These are phyloP conservation scores for Zalaria sp. DNA, from an alignment of 2,329 filamentous ascomycete species.

Conservation along the genomic window DNA sequence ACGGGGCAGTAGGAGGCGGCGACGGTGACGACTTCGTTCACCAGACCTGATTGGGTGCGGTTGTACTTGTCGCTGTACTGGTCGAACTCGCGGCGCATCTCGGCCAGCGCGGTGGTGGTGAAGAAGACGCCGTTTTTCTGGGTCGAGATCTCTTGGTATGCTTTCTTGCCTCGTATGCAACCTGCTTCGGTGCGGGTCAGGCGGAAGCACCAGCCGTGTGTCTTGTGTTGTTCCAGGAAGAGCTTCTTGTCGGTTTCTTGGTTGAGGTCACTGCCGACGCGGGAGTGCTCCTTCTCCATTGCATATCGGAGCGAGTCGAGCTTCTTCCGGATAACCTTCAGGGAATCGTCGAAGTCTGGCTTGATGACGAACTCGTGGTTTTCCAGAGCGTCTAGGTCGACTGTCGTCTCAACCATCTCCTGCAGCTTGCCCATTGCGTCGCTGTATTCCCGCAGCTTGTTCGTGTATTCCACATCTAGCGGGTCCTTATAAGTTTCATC, in stretches of 20 bases:
- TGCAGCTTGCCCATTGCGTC: constrained; percentile 73
- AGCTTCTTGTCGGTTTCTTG: constrained; percentile 98
- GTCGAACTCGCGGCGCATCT: constrained; percentile 78
- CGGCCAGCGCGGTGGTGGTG: constrained; percentile 69
- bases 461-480: constrained; percentile 75
- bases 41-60: constrained; percentile 79
- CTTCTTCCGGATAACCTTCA: constrained; percentile 80
- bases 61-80: constrained; percentile 92
- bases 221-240: constrained; percentile 89
- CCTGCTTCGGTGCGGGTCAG: constrained; percentile 81
- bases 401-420: constrained; percentile 97
- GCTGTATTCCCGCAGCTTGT: constrained; percentile 59
- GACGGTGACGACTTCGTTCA: constrained; percentile 83
- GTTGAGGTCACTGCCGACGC: constrained; percentile 64
- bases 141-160: constrained; percentile 89
- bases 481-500: constrained; percentile 85
- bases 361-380: constrained; percentile 99
- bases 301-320: constrained; percentile 71
- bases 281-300: constrained; percentile 69
- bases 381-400: constrained; percentile 87
- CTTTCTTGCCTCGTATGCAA: constrained; percentile 80
- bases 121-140: constrained; percentile 99
- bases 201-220: constrained; percentile 93
- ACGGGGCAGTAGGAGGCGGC: constrained; percentile 91
- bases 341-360: constrained; percentile 83